Base-by-base conservation (phyloP, 257 asterid genomes). In the Datura wrightii region DNA sequence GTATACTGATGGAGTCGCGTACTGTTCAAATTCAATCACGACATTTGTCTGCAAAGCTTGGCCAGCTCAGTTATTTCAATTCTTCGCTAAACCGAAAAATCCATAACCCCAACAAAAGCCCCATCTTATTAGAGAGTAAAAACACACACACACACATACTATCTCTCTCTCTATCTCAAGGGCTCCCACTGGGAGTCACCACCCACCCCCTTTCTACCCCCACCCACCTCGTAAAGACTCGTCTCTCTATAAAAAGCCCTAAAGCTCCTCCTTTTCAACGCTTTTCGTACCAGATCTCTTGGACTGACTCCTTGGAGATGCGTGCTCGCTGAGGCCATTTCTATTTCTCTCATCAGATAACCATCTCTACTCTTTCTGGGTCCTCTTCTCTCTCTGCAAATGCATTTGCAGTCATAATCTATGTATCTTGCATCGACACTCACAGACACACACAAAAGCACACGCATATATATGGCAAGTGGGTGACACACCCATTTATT, bases 221-320 rank as follows among this genome's bases (percentile, higher is more conserved):
- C 13, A 34, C 81, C 58, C 50, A 31, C 46, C 48, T 46, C 55
- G 53, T 13, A 11, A 5, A 16, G 24, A 16, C 19, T 52, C 3
- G 0, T 60, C 53, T 53, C 83, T 55, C 83, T 42, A 52, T 71
- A 59, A 65, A 58, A 79, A 82, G 71, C 74, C 82, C 86, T 88
- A 79, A 83, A 85, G 69, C 10, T n/a, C 82, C 60, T 80, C 85
- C 85, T 84, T 89, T 86, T 89, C 89, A 82, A 86, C 89, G 88
- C 86, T 82, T 79, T 84, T 89, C 80, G 71, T 72, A 83, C 87
- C 89, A 89, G 90, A 89, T 89, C 91, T 87, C 91, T 83, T 84
- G 81, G 84, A 83, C 88, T 81, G 55, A 65, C 74, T 78, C 88
- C 87, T 72, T 71, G 88, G 88, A 89, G 90, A 87, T 85, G 90